Conservation (phyloP, 768 basidiomycete genomes). For the Dictyophora rubrovolvata region DNA sequence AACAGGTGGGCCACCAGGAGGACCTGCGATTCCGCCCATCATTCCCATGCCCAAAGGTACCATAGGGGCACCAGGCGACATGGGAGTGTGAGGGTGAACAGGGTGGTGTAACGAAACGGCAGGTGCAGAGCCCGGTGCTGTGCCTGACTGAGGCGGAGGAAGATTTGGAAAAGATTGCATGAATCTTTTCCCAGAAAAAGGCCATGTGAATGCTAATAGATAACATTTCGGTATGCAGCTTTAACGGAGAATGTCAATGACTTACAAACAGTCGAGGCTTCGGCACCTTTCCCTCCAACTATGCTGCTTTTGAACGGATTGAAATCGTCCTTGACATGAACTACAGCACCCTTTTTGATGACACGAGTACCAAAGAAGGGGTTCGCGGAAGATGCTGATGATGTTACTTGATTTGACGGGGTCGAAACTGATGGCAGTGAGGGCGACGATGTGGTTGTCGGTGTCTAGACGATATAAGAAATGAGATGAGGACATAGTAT, state of each 20-base stretch:
- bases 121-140: slow-evolving; percentile 54
- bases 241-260: slow-evolving; percentile 12
- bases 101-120: not conserved
- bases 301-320: slow-evolving; percentile 90
- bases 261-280: slow-evolving; percentile 67
- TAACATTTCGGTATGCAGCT: slow-evolving; percentile 2
- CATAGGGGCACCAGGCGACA: not conserved
- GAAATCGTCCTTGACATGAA: slow-evolving; percentile 93
- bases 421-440: not conserved
- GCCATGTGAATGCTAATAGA: slow-evolving; percentile 62
- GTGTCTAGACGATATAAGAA: slow-evolving; percentile 5
- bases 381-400: slow-evolving; percentile 38
- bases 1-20: slow-evolving; percentile 2
- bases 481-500: not conserved
- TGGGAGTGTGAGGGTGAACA: not conserved
- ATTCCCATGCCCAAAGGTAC: not conserved
- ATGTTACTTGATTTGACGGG: slow-evolving; percentile 27
- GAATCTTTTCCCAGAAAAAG: slow-evolving; percentile 84
- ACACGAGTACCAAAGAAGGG: slow-evolving; percentile 83
- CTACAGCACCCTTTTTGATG: slow-evolving; percentile 63
- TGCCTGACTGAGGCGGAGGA: slow-evolving; percentile 40
- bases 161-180: slow-evolving; percentile 62
- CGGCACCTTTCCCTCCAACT: slow-evolving; percentile 35
- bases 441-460: slow-evolving; percentile 43
- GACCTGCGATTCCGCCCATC: not conserved